Evolutionary conservation across 1,284 basidiomycete species (phyloP).

Genomic region (Boletellus deceptivus): DNA sequence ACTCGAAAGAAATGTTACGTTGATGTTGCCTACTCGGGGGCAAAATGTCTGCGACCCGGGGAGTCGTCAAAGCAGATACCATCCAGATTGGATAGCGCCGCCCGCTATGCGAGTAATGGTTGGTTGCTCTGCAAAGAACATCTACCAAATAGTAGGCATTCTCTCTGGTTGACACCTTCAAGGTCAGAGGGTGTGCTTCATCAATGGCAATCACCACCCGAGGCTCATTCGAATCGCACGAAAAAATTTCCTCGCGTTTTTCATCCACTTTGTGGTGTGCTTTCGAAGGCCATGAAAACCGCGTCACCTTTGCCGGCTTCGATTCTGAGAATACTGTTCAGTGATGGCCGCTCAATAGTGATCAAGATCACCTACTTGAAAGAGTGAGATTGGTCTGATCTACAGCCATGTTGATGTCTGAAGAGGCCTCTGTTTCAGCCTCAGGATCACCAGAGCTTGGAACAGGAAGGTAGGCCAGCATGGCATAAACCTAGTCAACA

Average conservation of each 20-base stretch:
- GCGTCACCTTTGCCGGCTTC: background rate
- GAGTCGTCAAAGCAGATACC: constrained; percentile 5
- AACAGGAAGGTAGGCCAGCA: background rate
- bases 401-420: background rate
- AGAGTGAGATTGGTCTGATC: too few species aligned
- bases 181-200: background rate
- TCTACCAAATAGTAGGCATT: background rate
- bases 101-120: background rate
- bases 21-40: background rate
- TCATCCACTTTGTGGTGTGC: background rate
- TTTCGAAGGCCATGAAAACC: background rate
- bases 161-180: too few species aligned
- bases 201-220: constrained; percentile 1
- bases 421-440: background rate
- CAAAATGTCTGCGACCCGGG: background rate
- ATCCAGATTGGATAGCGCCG: background rate
- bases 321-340: too few species aligned
- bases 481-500: background rate
- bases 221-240: background rate
- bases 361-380: too few species aligned
- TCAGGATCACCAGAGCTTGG: too few species aligned
- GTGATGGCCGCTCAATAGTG: too few species aligned
- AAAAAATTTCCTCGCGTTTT: background rate
- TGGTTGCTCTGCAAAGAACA: background rate
- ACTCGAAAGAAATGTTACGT: background rate